Evolutionary conservation across 2,329 filamentous ascomycete genomes (phyloP).

Genomic region (Fusarium sambucinum): DNA sequence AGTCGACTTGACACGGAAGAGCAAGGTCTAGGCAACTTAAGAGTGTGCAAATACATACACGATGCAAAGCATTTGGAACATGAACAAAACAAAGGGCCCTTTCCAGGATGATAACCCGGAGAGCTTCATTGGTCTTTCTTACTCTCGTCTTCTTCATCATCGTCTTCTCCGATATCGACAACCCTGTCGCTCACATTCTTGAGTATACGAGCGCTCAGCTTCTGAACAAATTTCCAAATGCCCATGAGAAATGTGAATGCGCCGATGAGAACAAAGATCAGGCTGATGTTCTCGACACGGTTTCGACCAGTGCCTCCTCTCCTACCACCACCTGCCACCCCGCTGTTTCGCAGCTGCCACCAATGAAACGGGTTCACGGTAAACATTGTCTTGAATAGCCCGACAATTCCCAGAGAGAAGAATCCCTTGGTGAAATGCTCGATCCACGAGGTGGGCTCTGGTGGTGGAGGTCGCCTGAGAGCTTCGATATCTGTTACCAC

Average conservation of each 20-base stretch:
- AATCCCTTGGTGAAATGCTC: conserved; percentile 91
- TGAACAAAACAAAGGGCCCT: not conserved
- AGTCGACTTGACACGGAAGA: conserved; percentile 88
- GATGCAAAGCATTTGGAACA: not conserved
- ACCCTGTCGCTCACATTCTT: conserved; percentile 83
- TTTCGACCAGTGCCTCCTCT: conserved; percentile 77
- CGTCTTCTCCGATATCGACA: conserved; percentile 78
- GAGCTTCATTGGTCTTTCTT: conserved; percentile 50
- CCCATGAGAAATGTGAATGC: conserved; percentile 84
- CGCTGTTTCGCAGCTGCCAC: conserved; percentile 77
- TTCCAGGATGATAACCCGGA: conserved; percentile 4
- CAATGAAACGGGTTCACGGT: conserved; percentile 80
- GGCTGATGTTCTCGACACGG: conserved; percentile 81
- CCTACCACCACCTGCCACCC: conserved; percentile 64
- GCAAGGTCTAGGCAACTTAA: conserved; percentile 91
- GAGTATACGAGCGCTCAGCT: conserved; percentile 78
- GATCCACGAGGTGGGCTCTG: conserved; percentile 73
- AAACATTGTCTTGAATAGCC: conserved; percentile 84
- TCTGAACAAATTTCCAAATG: conserved; percentile 84
- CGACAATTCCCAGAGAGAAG: conserved; percentile 87
- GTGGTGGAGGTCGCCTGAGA: conserved; percentile 54
- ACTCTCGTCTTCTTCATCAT: conserved; percentile 64
- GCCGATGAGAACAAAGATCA: conserved; percentile 83
- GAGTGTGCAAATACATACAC: conserved; percentile 76
- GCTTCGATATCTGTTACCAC: conserved; percentile 58